A percentile compares a stretch with the other conserved stretches of the same genome.
phyloP scores from a whole-genome alignment of 306 rosid species.

The Casuarina equisetifolia region DNA sequence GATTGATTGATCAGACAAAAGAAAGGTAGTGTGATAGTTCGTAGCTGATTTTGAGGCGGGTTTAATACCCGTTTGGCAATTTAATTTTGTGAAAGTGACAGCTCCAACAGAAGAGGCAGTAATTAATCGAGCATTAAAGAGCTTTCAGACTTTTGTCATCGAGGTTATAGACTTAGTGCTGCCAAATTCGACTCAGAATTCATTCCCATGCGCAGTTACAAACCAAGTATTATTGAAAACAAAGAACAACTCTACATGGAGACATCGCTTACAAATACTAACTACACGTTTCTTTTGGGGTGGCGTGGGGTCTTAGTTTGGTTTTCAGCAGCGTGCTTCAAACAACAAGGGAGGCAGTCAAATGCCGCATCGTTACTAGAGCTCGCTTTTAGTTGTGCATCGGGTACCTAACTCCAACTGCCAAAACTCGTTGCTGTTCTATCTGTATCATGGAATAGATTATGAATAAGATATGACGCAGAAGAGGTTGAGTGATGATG shows the following conservation, averaged over 20 bases:
- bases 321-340: constrained; percentile 12
- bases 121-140: not conserved
- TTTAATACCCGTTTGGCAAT: not conserved
- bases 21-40: not conserved
- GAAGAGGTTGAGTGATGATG: not conserved
- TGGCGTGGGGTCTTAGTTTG: not conserved
- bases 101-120: not conserved
- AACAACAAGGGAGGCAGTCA: not conserved
- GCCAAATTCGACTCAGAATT: constrained; percentile 29
- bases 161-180: not conserved
- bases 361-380: not conserved
- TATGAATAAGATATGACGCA: not conserved
- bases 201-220: constrained; percentile 29
- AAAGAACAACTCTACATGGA: not conserved
- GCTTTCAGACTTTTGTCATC: too few species aligned
- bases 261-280: too few species aligned
- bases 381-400: constrained; percentile 43
- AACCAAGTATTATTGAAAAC: constrained; percentile 5
- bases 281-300: not conserved
- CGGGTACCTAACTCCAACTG: constrained; percentile 86
- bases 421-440: constrained; percentile 81
- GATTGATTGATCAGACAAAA: not conserved
- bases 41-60: not conserved
- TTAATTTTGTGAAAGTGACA: not conserved
- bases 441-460: constrained; percentile 39